Evolutionary conservation across 371 early-diverging fungal species (phyloP).

Genomic region (Rhizopus microsporus): DNA sequence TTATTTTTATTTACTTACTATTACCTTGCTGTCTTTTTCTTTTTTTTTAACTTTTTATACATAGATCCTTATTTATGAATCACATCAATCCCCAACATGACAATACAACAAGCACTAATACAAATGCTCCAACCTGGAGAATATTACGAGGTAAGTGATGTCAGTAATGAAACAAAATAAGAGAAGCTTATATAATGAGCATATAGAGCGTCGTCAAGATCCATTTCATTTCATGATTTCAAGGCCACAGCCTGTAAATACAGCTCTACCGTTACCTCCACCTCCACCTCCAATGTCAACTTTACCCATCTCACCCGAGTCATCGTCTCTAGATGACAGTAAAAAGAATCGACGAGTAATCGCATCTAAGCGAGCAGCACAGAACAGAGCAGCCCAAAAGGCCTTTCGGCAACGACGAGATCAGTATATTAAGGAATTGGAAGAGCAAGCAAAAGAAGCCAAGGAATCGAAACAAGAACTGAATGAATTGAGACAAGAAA

Average conservation of each 20-base stretch:
- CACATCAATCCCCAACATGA: constrained; percentile 3
- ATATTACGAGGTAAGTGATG: not conserved
- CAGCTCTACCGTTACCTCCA: not conserved
- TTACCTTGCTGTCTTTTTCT: not conserved
- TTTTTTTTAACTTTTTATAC: not conserved
- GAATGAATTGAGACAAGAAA: constrained; percentile 42
- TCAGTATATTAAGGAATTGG: constrained; percentile 51
- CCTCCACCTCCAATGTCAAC: not conserved
- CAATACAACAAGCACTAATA: not conserved
- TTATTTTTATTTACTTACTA: not conserved
- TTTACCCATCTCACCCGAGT: too few relatives aligned
- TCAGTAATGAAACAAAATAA: too few relatives aligned
- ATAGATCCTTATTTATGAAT: constrained; percentile 1
- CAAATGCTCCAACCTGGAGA: not conserved
- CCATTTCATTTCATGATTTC: constrained; percentile 7
- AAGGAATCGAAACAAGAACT: constrained; percentile 53
- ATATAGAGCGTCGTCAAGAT: not conserved
- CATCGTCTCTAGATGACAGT: not conserved
- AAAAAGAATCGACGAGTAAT: constrained; percentile 4
- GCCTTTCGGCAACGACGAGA: constrained; percentile 52
- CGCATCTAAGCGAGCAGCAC: constrained; percentile 35
- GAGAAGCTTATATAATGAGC: not conserved
- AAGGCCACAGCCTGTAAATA: not conserved
- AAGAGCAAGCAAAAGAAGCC: constrained; percentile 45
- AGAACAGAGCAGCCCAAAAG: constrained; percentile 51